A percentile compares a stretch with the other conserved stretches of the same genome.
phyloP scores from a whole-genome alignment of 2,329 filamentous ascomycete genomes.

The Ceratocystis colombiana region DNA sequence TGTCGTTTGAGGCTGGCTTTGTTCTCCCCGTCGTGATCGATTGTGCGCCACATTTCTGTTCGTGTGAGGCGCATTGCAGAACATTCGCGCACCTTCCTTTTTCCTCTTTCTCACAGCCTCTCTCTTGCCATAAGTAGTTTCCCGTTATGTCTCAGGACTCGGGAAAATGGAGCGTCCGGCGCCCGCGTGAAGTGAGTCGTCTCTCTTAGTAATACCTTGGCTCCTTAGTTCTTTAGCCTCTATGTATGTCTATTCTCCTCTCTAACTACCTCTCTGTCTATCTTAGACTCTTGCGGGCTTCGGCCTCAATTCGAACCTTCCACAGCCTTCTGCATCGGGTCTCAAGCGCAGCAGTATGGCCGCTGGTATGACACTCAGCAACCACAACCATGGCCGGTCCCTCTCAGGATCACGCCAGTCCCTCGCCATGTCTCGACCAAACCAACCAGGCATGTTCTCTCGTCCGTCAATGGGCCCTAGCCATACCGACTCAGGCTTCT shows the following conservation, averaged over 20 bases:
- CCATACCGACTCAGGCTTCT: slow-evolving; percentile 69
- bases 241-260: background rate
- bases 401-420: slow-evolving; percentile 69
- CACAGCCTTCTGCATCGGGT: slow-evolving; percentile 74
- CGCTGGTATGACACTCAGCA: slow-evolving; percentile 53
- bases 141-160: slow-evolving; percentile 70
- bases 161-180: slow-evolving; percentile 82
- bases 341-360: slow-evolving; percentile 87
- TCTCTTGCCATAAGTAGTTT: background rate
- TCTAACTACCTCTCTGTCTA: background rate
- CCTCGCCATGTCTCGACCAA: slow-evolving; percentile 71
- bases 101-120: background rate
- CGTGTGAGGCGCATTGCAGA: slow-evolving; percentile 3
- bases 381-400: slow-evolving; percentile 63
- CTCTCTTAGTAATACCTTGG: slow-evolving; percentile 16
- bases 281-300: slow-evolving; percentile 72
- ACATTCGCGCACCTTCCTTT: background rate
- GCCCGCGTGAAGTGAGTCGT: slow-evolving; percentile 69
- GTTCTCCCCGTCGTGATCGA: background rate
- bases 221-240: background rate
- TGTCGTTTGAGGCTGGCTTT: background rate
- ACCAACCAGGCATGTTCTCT: slow-evolving; percentile 69
- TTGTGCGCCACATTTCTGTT: slow-evolving; percentile 7
- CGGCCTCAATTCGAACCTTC: slow-evolving; percentile 72
- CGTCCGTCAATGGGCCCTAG: slow-evolving; percentile 73